Evolutionary conservation across 164 flowering plant species (phyloP), one percentile per base, ranked within the genome.

Genomic region (Nymphaea colorata): DNA sequence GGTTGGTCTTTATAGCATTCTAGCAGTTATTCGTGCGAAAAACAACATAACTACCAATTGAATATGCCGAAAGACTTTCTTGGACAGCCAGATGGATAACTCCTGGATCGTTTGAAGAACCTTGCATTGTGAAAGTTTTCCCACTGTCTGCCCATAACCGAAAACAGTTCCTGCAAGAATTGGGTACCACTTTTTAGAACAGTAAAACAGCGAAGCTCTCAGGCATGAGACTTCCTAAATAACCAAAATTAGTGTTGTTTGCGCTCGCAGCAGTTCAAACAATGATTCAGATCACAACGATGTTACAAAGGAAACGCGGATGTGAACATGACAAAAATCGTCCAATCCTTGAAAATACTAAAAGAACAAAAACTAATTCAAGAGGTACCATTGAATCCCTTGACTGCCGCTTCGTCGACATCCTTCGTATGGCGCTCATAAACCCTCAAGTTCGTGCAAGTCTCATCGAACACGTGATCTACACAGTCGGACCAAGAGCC

Each of bases 91-190:
- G 95, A 59, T 89, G 96, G 51, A 93, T 93, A 66, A 93, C 93
- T 62, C 98, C 98, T 15, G 90, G 96, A 75, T 93, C 98, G 61
- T 65, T 14, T 44, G 65, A 59, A n/a, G 97, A 85, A 43, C 98
- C 98, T 4, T 94, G 84, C 97, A 91, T 94, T 2, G 98, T 94
- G 72, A 89, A 82, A 7, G 98, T 94, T 69, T 94, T 94, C 18
- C 98, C 98, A 78, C 98, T 94, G 98, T 94, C 79, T 94, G 98
- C 62, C 98, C 98, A 78, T 94, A 94, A 47, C 97, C 98, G 79
- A 94, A 91, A 43, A 90, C 97, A 67, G 97, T 93, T 2, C 97
- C 98, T 91, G 66, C 7, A 72, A 55, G 59, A 55, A 16, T 8
- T 8, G 16, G 16, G 10, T 55, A 16, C 59, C 10, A 55, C 16